Percentiles rank a stretch among this genome's conserved stretches.
phyloP scores from a whole-genome alignment of 176 grass and related monocot genomes.

The Echinochloa phyllopogon region DNA sequence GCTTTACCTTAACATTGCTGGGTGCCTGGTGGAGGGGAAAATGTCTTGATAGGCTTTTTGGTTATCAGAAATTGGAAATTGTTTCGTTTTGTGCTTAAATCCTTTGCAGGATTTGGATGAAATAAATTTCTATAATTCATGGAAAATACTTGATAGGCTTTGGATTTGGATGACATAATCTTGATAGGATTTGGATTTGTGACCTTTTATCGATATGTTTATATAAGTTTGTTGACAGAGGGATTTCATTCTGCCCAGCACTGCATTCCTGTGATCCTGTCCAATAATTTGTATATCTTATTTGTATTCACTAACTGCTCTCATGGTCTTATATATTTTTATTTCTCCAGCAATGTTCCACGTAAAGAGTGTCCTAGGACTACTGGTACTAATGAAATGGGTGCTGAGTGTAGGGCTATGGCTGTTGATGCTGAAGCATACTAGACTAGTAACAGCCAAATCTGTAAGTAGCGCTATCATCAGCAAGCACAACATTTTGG shows the following conservation, averaged over 20 bases:
- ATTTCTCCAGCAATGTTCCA: not conserved
- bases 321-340: not conserved
- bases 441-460: conserved; percentile 21
- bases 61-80: no score
- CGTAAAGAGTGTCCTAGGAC: no score
- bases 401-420: not conserved
- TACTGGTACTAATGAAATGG: not conserved
- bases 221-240: not conserved
- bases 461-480: not conserved
- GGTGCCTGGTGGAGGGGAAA: no score
- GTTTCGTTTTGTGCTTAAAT: not conserved
- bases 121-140: not conserved
- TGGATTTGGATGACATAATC: no score
- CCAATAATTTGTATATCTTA: not conserved
- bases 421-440: not conserved
- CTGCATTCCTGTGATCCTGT: not conserved
- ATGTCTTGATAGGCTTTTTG: no score
- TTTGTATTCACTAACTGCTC: not conserved
- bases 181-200: no score
- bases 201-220: not conserved
- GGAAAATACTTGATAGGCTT: no score
- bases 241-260: not conserved
- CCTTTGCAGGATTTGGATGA: not conserved
- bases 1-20: no score
- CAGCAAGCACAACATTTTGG: not conserved